Percentiles rank a stretch among this genome's conserved stretches.
Evolutionary conservation across 176 grass and related monocot genomes (phyloP).

Genomic region (bread wheat (Triticum aestivum)): DNA sequence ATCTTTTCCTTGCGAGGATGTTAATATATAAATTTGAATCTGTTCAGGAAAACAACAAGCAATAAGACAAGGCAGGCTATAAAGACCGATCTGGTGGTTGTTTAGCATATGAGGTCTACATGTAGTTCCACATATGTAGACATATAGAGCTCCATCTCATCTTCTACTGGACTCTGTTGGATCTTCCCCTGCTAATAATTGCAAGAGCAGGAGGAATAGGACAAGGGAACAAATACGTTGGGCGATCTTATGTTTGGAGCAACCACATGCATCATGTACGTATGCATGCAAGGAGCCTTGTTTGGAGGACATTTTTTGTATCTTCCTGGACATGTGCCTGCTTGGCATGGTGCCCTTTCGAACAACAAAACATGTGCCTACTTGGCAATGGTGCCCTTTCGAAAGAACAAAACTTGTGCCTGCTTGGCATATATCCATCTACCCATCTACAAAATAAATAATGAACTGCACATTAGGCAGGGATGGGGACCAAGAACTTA

Average conservation of each 20-base stretch:
- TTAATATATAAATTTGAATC: neutral
- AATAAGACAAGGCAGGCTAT: conserved; percentile 22
- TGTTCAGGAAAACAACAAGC: neutral
- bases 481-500: neutral
- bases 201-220: conserved; percentile 10
- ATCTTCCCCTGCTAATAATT: conserved; percentile 40
- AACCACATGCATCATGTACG: conserved; percentile 14
- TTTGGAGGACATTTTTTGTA: neutral
- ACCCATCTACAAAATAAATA: neutral
- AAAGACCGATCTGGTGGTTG: conserved; percentile 18
- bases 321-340: conserved; percentile 23
- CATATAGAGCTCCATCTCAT: conserved; percentile 26
- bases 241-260: conserved; percentile 36
- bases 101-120: conserved; percentile 37
- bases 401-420: neutral
- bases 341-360: conserved; percentile 8
- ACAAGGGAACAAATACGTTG: conserved; percentile 34
- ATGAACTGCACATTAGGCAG: neutral
- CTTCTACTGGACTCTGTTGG: conserved; percentile 38
- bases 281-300: neutral
- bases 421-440: conserved; percentile 3
- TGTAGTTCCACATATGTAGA: neutral
- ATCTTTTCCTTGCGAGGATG: neutral
- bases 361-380: neutral
- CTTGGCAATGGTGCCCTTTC: neutral